phyloP scores from a whole-genome alignment of 2,329 filamentous ascomycete species.

The Botrytis elliptica region DNA sequence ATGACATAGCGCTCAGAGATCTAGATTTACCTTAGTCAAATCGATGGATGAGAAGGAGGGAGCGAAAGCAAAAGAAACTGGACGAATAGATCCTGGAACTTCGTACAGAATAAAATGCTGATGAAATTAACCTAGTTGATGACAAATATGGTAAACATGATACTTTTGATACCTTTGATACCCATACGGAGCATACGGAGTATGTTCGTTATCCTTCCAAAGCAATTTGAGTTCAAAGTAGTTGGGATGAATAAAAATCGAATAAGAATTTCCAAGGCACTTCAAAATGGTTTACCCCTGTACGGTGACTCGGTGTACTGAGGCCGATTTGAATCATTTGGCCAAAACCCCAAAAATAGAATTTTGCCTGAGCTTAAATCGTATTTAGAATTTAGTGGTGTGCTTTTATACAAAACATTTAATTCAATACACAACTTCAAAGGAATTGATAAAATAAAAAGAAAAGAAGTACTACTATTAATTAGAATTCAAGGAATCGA shows the following conservation, averaged over 20 bases:
- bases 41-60: neutral
- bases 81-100: neutral
- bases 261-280: neutral
- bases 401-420: too few species aligned
- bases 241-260: neutral
- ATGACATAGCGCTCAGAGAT: neutral
- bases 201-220: neutral
- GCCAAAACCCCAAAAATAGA: too few species aligned
- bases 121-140: neutral
- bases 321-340: too few species aligned
- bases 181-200: neutral
- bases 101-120: neutral
- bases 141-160: neutral
- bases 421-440: too few species aligned
- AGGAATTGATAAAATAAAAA: too few species aligned
- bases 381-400: too few species aligned
- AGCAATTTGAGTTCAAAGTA: neutral
- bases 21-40: neutral
- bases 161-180: slow-evolving; percentile 2
- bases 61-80: neutral
- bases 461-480: too few species aligned
- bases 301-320: neutral
- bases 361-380: too few species aligned
- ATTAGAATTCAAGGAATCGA: too few species aligned
- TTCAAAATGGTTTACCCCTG: neutral